Evolutionary conservation across 768 basidiomycete genomes (phyloP), one percentile per base, ranked within the genome.

Genomic region (Naganishia antarctica): DNA sequence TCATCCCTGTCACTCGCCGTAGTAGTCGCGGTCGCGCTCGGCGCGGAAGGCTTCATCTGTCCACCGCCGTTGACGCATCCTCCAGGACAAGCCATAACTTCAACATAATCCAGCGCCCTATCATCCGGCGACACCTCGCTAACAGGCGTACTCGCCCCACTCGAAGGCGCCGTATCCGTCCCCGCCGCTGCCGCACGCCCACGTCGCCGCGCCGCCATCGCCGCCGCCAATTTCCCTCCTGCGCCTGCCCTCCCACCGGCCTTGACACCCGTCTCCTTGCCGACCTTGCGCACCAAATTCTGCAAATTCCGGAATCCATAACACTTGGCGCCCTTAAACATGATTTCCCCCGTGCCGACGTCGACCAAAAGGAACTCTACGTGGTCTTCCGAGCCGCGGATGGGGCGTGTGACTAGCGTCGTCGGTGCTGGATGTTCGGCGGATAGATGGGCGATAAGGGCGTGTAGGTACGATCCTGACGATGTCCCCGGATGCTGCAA

Each of bases 1-100:
- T 79, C 84, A 71, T 91, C 83, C 51, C 50, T 59, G 29, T 63
- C 63, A 59, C 67, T 58, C 65, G 73, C 40, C 77, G 72, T 53
- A 69, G 69, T 60, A 87, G 76, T 32, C 57, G 40, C 18, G 47
- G 28, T 66, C 32, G 13, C 23, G 46, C 37, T n/a, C n/a, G 21
- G 18, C 3, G 53, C 60, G 18, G 28, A 25, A 32, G 78, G 76
- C 62, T 79, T 79, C 70, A 79, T 74, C 80, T 98, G 96, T 5
- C 96, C 96, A 23, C 94, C 96, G 8, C 96, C 96, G 74, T 97
- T 97, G 44, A 96, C 90, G 76, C 96, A 98, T 18, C 96, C 96
- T 0, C 88, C 86, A 0, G 96, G 96, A 80, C 96, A 99, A 34
- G 96, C 96, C 96, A 99, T 98, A 67, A 99, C 74, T 61, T 79